Base-by-base conservation (phyloP, 345 rosid species). In the Citrus maxima region DNA sequence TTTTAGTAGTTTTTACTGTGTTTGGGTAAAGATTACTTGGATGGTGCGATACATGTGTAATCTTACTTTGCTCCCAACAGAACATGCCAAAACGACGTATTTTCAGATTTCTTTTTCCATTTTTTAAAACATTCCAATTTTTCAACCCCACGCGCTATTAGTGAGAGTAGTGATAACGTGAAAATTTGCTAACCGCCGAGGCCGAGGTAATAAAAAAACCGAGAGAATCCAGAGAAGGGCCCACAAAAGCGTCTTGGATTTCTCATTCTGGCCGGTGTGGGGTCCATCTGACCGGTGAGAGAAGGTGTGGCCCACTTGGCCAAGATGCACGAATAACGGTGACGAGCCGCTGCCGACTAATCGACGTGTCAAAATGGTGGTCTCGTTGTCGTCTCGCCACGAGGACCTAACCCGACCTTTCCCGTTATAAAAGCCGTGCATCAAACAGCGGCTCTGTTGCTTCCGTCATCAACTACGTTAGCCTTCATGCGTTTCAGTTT, bases 281-380 rank as follows among this genome's bases (percentile, higher is more conserved):
- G 73, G 58, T 19, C 77, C 72, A 28, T 10, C 21, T 1, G 46
- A 72, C 6, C 2, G 25, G 12, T 7, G 2, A 5, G 24, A 13
- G 40, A 67, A 2, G 30, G 18, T 3, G 2, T 16, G 80, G 27
- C 81, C 77, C 77, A 82, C 37, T 0, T n/a, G 2, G 37, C 42
- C 9, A 25, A 10, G 78, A 61, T 75, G 83, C 88, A 87, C 85
- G 56, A 80, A 62, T 82, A 83, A 61, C 88, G 89, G 88, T 83
- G 89, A 87, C 89, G 88, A 81, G 89, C 78, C 86, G 91, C 93
- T 88, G 87, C 91, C 82, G 81, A 80, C 75, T 70, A 40, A 62
- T 62, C 24, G 72, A 73, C 58, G 67, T 34, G 66, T 21, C 62
- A 59, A 14, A n/a, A 10, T 1, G 18, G 16, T 30, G 19, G 18